Conservation (phyloP, 2,329 filamentous ascomycete species). For the Aspergillus pseudoviridinutans region DNA sequence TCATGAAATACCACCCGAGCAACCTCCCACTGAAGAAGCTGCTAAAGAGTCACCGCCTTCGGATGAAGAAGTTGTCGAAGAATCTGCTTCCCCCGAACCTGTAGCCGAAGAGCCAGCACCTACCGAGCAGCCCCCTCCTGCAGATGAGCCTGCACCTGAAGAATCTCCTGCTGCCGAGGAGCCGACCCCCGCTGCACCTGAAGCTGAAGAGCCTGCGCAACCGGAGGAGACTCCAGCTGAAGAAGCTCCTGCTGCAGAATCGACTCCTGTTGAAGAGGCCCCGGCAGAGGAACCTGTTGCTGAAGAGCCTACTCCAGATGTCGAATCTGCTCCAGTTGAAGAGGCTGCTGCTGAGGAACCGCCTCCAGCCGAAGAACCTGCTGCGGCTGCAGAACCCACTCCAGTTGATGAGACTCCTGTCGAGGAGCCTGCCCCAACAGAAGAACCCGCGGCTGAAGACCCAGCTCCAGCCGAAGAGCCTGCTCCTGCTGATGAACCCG, state of each 20-base stretch:
- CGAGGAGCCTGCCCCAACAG: constrained; percentile 14
- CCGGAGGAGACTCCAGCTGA: constrained; percentile 4
- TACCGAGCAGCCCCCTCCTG: constrained; percentile 15
- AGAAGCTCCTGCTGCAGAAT: constrained; percentile 5
- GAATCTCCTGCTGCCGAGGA: constrained; percentile 13
- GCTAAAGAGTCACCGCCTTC: constrained; percentile 18
- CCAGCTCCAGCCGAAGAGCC: constrained; percentile 10
- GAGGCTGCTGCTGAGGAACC: constrained; percentile 16
- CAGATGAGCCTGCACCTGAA: not conserved
- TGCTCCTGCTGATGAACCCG: constrained; percentile 9
- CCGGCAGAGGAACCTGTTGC: constrained; percentile 9
- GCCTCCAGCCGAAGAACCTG: constrained; percentile 8
- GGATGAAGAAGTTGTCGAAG: constrained; percentile 5
- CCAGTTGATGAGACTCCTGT: not conserved
- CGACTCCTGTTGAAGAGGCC: constrained; percentile 3
- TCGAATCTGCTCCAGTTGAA: constrained; percentile 11
- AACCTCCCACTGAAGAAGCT: constrained; percentile 11
- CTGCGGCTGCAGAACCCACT: not conserved
- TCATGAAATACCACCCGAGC: constrained; percentile 9
- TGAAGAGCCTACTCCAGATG: constrained; percentile 11
- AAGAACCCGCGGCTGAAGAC: constrained; percentile 13
- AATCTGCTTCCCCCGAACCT: constrained; percentile 1
- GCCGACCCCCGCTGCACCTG: not conserved
- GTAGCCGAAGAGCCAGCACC: constrained; percentile 9
- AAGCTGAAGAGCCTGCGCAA: not conserved